Conservation (phyloP, 106 monocot species). For the Dendrobium nobile region DNA sequence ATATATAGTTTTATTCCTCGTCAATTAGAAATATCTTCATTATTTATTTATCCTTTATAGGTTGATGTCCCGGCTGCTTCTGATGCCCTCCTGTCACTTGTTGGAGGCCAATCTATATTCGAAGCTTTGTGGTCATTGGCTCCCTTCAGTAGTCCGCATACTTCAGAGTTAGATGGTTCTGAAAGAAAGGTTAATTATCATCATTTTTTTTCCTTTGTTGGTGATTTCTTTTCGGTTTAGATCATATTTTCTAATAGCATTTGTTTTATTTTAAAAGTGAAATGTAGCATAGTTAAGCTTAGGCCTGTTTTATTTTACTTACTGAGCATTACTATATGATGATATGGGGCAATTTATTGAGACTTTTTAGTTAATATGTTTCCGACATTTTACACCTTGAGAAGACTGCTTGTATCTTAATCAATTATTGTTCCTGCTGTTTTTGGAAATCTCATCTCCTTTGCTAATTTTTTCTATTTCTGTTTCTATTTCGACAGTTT, state of each 20-base stretch:
- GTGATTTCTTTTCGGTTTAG: not conserved
- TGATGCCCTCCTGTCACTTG: conserved; percentile 45
- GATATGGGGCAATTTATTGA: not conserved
- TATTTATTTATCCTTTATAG: conserved; percentile 23
- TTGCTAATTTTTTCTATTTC: no score
- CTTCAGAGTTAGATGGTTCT: conserved; percentile 9
- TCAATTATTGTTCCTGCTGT: no score
- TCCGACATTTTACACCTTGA: not conserved
- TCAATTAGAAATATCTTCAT: conserved; percentile 2
- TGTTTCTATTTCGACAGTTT: no score
- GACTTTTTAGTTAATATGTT: not conserved
- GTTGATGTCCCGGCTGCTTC: conserved; percentile 70
- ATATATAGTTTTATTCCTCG: not conserved
- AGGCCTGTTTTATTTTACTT: not conserved
- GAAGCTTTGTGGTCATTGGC: conserved; percentile 74
- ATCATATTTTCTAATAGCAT: not conserved
- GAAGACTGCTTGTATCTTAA: not conserved
- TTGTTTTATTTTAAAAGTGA: not conserved
- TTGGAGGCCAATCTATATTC: conserved; percentile 51
- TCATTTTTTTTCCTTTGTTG: not conserved
- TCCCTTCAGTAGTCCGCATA: conserved; percentile 5
- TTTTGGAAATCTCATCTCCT: no score
- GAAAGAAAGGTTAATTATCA: conserved; percentile 26
- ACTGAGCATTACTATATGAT: not conserved
- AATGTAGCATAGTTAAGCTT: not conserved